A percentile compares a stretch with the other conserved stretches of the same genome.
Conservation (phyloP, 495 filamentous ascomycete genomes). For the Penicillium odoratum region DNA sequence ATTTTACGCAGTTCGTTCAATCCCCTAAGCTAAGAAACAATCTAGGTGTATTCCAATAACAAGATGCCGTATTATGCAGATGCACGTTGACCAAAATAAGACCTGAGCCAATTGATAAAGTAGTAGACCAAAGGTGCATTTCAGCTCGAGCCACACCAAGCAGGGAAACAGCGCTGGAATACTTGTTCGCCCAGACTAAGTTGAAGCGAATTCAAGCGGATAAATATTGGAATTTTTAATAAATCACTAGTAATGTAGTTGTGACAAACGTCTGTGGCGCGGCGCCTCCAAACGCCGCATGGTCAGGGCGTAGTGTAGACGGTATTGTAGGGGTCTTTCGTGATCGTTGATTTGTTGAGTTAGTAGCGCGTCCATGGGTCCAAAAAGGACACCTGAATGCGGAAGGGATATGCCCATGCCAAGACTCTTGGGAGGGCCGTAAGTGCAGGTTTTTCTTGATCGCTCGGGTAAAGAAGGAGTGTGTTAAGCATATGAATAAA, state of each 20-base stretch:
- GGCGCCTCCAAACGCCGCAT: conserved; percentile 4
- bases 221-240: too few species aligned
- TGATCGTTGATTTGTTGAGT: background rate
- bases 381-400: conserved; percentile 4
- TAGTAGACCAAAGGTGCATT: background rate
- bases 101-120: background rate
- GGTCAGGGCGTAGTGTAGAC: background rate
- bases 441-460: background rate
- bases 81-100: background rate
- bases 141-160: background rate
- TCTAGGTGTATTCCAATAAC: background rate
- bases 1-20: background rate
- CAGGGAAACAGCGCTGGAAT: background rate
- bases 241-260: background rate
- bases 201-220: background rate
- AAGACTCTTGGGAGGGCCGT: background rate
- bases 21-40: background rate
- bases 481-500: background rate
- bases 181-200: background rate
- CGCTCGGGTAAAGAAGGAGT: too few species aligned
- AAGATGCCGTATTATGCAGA: background rate
- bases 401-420: conserved; percentile 5
- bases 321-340: background rate
- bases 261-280: background rate
- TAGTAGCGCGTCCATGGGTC: conserved; percentile 5